These are phyloP conservation scores for Sclerotinia trifoliorum DNA, from an alignment of 2,329 filamentous ascomycete species.

Conservation along the genomic window DNA sequence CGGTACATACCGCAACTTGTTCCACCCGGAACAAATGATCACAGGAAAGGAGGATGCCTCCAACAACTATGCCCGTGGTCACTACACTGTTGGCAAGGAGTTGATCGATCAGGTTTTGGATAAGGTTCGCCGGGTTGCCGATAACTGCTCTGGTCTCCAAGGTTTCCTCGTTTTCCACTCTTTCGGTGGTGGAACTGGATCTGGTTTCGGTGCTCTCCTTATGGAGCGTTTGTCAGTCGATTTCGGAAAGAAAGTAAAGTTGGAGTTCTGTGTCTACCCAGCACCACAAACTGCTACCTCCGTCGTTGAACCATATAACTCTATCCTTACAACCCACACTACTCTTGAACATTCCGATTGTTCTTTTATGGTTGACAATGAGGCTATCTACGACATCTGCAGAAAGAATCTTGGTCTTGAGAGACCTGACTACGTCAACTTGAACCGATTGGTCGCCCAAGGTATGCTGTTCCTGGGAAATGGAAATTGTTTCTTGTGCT, in stretches of 20 bases:
- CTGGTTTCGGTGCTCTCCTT: conserved; percentile 63
- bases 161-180: conserved; percentile 69
- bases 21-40: conserved; percentile 65
- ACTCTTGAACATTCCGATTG: conserved; percentile 68
- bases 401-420: conserved; percentile 62
- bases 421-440: conserved; percentile 61
- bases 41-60: conserved; percentile 69
- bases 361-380: conserved; percentile 67
- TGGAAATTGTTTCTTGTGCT: background rate
- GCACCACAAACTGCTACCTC: conserved; percentile 62
- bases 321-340: conserved; percentile 54
- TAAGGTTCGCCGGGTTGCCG: conserved; percentile 62
- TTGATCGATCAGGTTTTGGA: conserved; percentile 63
- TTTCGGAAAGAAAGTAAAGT: conserved; percentile 67
- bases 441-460: conserved; percentile 70
- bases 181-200: conserved; percentile 66
- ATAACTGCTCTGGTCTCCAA: conserved; percentile 65
- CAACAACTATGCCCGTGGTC: conserved; percentile 68
- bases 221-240: conserved; percentile 63
- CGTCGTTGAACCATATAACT: conserved; percentile 67
- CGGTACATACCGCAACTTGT: conserved; percentile 60
- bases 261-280: conserved; percentile 66
- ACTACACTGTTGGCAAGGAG: conserved; percentile 69
- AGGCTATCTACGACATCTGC: conserved; percentile 68
- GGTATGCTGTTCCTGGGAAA: conserved; percentile 53